Evolutionary conservation across 768 basidiomycete species (phyloP).

Genomic region (Melanogaster broomeanus): DNA sequence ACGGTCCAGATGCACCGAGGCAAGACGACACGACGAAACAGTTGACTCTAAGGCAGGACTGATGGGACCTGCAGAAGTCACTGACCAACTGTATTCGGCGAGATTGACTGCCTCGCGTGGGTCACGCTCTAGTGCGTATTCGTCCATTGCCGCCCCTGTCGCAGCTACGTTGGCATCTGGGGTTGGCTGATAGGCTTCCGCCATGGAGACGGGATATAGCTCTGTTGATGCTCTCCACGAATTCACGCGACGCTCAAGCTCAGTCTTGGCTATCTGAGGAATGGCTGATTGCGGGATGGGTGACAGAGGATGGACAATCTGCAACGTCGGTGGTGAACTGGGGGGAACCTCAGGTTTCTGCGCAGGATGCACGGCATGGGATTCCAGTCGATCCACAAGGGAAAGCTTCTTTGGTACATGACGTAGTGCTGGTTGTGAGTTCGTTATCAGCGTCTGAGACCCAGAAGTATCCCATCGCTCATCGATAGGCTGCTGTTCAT

Average conservation of each 20-base stretch:
- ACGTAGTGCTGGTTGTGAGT: conserved; percentile 37
- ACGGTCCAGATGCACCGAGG: conserved; percentile 57
- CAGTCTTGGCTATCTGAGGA: conserved; percentile 50
- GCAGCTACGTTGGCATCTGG: conserved; percentile 12
- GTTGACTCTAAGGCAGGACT: conserved; percentile 43
- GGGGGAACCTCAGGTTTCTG: conserved; percentile 20
- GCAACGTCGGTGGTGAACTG: conserved; percentile 20
- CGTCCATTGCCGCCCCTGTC: conserved; percentile 22
- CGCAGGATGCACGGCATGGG: conserved; percentile 39
- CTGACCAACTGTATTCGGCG: conserved; percentile 67
- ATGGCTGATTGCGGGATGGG: conserved; percentile 66
- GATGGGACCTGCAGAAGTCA: conserved; percentile 62
- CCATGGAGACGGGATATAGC: conserved; percentile 48
- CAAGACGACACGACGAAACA: conserved; percentile 39
- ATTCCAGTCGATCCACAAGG: conserved; percentile 64
- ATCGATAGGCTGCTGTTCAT: conserved; percentile 43
- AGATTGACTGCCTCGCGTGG: conserved; percentile 33
- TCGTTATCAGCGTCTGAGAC: conserved; percentile 9
- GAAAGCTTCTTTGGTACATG: conserved; percentile 69
- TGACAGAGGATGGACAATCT: conserved; percentile 45
- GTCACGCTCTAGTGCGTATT: conserved; percentile 17
- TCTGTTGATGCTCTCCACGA: conserved; percentile 67
- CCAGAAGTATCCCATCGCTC: conserved; percentile 33
- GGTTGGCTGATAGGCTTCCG: conserved; percentile 29
- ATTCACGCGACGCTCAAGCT: conserved; percentile 58